These are phyloP conservation scores for Cyclostephanos invisitatus DNA, from an alignment of 108 stramenopile species.

Conservation along the genomic window DNA sequence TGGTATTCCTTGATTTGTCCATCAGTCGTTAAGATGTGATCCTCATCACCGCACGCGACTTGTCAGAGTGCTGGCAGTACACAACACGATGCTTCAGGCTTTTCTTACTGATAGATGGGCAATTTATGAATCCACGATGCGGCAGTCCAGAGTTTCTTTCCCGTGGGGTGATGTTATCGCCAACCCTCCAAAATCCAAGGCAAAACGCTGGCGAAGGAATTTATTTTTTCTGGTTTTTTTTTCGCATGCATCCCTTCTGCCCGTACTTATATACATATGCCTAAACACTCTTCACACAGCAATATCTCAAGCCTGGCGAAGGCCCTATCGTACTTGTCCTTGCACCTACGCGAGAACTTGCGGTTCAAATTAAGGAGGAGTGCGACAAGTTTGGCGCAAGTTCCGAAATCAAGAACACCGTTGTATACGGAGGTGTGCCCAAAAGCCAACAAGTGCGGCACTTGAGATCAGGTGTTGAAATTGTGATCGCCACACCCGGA, in stretches of 20 bases:
- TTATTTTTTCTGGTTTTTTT: neutral
- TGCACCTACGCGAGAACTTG: slow-evolving; percentile 99
- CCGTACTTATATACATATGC: slow-evolving; percentile 5
- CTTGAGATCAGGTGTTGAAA: slow-evolving; percentile 89
- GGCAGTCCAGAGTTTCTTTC: neutral
- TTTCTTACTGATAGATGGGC: neutral
- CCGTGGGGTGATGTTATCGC: neutral
- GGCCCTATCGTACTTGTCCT: slow-evolving; percentile 98
- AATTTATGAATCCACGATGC: neutral
- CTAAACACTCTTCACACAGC: slow-evolving; percentile 61
- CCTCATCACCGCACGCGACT: neutral
- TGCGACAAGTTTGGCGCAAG: slow-evolving; percentile 97
- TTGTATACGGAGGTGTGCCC: slow-evolving; percentile 98
- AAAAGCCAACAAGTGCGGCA: slow-evolving; percentile 80
- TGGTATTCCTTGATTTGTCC: slow-evolving; percentile 29
- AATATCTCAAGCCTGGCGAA: slow-evolving; percentile 96
- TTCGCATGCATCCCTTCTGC: slow-evolving; percentile 5
- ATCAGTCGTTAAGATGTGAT: neutral
- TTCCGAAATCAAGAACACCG: slow-evolving; percentile 96
- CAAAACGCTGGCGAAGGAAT: neutral
- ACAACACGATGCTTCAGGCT: neutral
- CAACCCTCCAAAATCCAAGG: neutral
- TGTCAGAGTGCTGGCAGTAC: no score
- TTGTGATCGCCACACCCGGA: slow-evolving; percentile 98
- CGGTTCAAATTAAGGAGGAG: slow-evolving; percentile 99